Conservation (phyloP, 805 yeast species). For the Candida xiaguanensis region DNA sequence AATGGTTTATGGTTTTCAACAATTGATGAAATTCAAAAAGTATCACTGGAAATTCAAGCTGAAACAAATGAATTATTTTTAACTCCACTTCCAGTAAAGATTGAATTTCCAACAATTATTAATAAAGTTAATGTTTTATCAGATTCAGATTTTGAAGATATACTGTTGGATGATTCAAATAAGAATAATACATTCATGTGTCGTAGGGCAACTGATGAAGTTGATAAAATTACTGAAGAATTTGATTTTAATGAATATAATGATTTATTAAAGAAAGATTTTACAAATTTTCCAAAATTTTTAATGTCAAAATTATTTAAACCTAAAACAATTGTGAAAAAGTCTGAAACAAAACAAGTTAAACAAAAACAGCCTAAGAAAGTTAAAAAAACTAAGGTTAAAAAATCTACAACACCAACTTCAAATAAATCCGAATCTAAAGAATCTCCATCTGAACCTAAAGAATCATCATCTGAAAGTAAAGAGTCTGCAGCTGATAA, state of each 20-base stretch:
- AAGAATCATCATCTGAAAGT: no score
- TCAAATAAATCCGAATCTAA: no score
- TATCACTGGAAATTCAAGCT: conserved; percentile 1
- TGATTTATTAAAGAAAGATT: conserved; percentile 19
- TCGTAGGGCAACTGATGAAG: conserved; percentile 38
- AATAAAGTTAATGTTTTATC: conserved; percentile 45
- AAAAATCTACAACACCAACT: conserved; percentile 10
- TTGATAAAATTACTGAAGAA: conserved; percentile 27
- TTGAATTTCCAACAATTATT: conserved; percentile 41
- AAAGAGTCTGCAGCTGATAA: no score
- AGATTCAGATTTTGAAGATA: conserved; percentile 24
- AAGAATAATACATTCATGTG: conserved; percentile 33
- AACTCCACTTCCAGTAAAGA: conserved; percentile 46
- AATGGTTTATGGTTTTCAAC: conserved; percentile 47
- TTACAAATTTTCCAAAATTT: conserved; percentile 26
- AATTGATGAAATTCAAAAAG: conserved; percentile 32
- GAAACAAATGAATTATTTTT: conserved; percentile 48
- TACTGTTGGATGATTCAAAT: conserved; percentile 30
- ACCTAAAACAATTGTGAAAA: conserved; percentile 1
- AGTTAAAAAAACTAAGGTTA: conserved; percentile 3
- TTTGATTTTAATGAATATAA: conserved; percentile 38
- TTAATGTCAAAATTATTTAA: conserved; percentile 16
- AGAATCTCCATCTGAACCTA: no score
- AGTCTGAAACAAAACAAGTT: background rate
- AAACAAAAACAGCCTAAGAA: background rate